Evolutionary conservation across 106 monocot genomes (phyloP).

Genomic region (Agapanthus africanus): DNA sequence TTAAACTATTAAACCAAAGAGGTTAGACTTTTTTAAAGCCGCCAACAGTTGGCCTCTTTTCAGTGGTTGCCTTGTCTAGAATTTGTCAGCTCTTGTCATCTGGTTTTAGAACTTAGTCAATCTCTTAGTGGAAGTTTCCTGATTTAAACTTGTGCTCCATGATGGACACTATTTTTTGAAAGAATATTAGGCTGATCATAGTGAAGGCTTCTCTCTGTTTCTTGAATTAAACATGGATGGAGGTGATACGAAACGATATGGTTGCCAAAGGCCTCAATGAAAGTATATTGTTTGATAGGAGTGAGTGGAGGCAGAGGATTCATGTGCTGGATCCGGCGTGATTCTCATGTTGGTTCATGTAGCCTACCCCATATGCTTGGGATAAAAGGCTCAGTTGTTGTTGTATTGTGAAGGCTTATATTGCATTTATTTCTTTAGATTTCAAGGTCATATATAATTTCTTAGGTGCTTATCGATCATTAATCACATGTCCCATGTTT

Average conservation of each 20-base stretch:
- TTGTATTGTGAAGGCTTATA: too few species aligned
- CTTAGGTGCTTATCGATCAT: neutral
- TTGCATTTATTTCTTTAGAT: neutral
- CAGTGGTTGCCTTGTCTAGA: neutral
- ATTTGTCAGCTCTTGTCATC: neutral
- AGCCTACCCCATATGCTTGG: too few species aligned
- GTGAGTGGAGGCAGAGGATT: too few species aligned
- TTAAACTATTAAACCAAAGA: neutral
- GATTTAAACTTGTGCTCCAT: neutral
- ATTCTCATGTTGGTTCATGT: too few species aligned
- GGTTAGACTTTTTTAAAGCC: neutral
- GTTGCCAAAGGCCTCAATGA: too few species aligned
- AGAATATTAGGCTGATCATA: neutral
- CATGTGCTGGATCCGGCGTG: too few species aligned
- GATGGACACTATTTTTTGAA: neutral
- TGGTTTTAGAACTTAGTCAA: neutral
- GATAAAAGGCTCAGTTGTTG: too few species aligned
- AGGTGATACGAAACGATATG: too few species aligned
- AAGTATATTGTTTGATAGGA: too few species aligned
- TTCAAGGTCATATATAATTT: too few species aligned
- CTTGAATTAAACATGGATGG: too few species aligned
- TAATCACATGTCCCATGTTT: neutral
- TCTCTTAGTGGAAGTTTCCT: neutral
- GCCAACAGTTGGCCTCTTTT: too few species aligned
- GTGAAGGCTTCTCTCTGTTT: neutral